These are phyloP conservation scores for Irpex sp. DNA, from an alignment of 1,284 basidiomycete genomes.

Conservation along the genomic window DNA sequence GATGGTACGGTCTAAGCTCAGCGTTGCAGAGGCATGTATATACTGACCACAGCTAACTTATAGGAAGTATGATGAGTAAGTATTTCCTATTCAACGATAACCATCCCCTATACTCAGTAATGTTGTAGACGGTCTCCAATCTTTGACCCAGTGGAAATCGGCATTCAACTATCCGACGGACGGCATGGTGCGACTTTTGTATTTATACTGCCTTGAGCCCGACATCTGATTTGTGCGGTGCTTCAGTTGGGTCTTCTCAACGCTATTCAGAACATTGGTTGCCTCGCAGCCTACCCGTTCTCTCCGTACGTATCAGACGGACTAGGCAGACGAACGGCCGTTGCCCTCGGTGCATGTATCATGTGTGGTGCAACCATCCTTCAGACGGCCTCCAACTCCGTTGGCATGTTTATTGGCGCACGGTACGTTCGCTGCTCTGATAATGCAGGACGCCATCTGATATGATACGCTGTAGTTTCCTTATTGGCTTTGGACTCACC, in stretches of 20 bases:
- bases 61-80: slow-evolving; percentile 62
- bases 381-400: slow-evolving; percentile 68
- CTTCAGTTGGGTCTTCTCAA: slow-evolving; percentile 61
- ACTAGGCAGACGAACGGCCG: slow-evolving; percentile 57
- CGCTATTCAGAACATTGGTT: slow-evolving; percentile 74
- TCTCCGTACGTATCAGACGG: slow-evolving; percentile 67
- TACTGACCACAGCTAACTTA: neutral
- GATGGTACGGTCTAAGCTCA: slow-evolving; percentile 36
- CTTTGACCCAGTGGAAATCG: slow-evolving; percentile 53
- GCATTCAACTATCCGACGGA: slow-evolving; percentile 55
- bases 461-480: slow-evolving; percentile 29
- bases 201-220: neutral
- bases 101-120: neutral
- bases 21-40: neutral
- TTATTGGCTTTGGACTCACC: slow-evolving; percentile 54
- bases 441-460: neutral
- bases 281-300: slow-evolving; percentile 61
- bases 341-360: slow-evolving; percentile 57
- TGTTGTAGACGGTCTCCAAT: slow-evolving; percentile 52
- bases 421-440: slow-evolving; percentile 38
- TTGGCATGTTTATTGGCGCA: slow-evolving; percentile 81
- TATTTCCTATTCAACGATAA: neutral
- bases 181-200: slow-evolving; percentile 29
- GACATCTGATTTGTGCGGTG: neutral
- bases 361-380: slow-evolving; percentile 66